Evolutionary conservation across 305 asterid species (phyloP).

Genomic region (Andrographis paniculata): DNA sequence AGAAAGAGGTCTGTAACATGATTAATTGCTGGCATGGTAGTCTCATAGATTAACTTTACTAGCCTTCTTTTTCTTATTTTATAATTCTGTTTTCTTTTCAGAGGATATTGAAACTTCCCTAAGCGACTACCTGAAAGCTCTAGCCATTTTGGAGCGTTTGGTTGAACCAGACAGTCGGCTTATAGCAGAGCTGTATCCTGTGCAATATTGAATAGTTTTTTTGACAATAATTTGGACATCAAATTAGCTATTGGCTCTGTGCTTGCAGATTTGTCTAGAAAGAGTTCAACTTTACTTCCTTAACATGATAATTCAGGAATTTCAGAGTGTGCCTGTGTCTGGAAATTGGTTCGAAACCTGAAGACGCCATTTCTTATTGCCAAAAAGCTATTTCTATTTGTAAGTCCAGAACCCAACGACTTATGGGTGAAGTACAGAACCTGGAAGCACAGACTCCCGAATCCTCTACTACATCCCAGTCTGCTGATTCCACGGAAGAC

Average conservation of each 20-base stretch:
- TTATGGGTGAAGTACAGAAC: slow-evolving; percentile 37
- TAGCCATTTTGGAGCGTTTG: slow-evolving; percentile 65
- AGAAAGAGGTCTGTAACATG: slow-evolving; percentile 64
- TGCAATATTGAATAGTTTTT: neutral
- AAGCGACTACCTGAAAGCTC: slow-evolving; percentile 78
- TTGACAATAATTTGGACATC: no score
- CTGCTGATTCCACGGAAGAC: slow-evolving; percentile 29
- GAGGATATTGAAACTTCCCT: slow-evolving; percentile 93
- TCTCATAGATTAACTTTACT: slow-evolving; percentile 7
- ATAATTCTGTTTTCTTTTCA: slow-evolving; percentile 28
- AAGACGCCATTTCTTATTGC: slow-evolving; percentile 88
- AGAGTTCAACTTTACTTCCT: slow-evolving; percentile 2
- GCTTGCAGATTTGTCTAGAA: no score
- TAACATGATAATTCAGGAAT: slow-evolving; percentile 56
- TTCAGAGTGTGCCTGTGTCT: slow-evolving; percentile 85
- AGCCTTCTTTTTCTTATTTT: slow-evolving; percentile 18
- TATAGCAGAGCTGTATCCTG: slow-evolving; percentile 93
- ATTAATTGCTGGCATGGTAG: slow-evolving; percentile 1
- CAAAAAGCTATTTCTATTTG: slow-evolving; percentile 71
- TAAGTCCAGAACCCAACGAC: slow-evolving; percentile 63
- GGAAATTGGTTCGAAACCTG: slow-evolving; percentile 78
- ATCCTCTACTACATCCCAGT: slow-evolving; percentile 30
- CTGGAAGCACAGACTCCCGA: slow-evolving; percentile 20
- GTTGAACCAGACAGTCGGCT: slow-evolving; percentile 86
- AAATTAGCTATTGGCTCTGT: no score